These are phyloP conservation scores for Aspergillus terreus DNA, from an alignment of 2,329 filamentous ascomycete species.

Conservation along the genomic window DNA sequence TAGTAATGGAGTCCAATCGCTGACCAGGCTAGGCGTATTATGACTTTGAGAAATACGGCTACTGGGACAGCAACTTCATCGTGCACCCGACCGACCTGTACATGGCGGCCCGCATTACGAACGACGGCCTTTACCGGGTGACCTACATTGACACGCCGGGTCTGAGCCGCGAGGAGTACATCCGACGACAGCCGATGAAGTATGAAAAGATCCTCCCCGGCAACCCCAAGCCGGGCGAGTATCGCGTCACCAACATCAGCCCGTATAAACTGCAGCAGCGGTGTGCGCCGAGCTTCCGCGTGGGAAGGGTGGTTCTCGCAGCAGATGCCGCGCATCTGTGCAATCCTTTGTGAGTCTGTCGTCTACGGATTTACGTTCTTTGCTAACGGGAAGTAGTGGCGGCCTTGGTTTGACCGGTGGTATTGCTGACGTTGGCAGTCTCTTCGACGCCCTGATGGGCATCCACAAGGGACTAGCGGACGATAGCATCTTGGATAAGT, in stretches of 20 bases:
- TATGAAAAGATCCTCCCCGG: constrained; percentile 59
- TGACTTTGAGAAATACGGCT: constrained; percentile 48
- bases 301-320: constrained; percentile 55
- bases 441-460: constrained; percentile 56
- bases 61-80: constrained; percentile 50
- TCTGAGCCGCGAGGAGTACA: constrained; percentile 52
- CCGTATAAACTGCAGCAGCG: constrained; percentile 62
- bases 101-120: constrained; percentile 60
- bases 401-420: constrained; percentile 62
- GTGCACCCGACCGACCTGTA: constrained; percentile 60
- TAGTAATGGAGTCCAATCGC: not conserved
- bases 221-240: constrained; percentile 55
- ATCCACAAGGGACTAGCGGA: constrained; percentile 38
- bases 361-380: not conserved
- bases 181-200: constrained; percentile 51
- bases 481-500: constrained; percentile 42
- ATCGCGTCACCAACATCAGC: constrained; percentile 55
- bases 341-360: constrained; percentile 46
- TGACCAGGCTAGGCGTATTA: constrained; percentile 53
- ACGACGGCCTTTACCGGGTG: constrained; percentile 59
- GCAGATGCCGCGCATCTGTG: constrained; percentile 62
- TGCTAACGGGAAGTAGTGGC: constrained; percentile 36
- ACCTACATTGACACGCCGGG: constrained; percentile 59
- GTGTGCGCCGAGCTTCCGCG: constrained; percentile 55
- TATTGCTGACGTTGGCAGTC: constrained; percentile 60